Evolutionary conservation across 2,329 filamentous ascomycete species (phyloP).

Genomic region (Clonostachys byssicola): DNA sequence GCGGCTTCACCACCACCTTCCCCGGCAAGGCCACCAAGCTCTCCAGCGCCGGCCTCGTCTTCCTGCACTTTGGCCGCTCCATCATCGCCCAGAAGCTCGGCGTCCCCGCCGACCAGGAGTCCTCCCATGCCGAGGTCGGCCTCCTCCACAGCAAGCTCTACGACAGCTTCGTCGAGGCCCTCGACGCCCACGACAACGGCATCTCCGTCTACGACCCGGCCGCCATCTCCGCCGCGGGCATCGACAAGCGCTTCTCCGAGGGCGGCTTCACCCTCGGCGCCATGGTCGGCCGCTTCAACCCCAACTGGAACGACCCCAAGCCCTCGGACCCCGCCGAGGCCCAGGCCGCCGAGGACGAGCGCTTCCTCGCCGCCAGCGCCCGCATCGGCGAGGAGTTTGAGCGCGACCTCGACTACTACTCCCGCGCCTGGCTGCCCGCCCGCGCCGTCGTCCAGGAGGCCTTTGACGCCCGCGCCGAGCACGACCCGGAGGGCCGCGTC

Average conservation of each 20-base stretch:
- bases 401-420: constrained; percentile 71
- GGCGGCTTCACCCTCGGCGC: constrained; percentile 81
- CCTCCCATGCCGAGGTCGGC: constrained; percentile 47
- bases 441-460: constrained; percentile 73
- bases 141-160: constrained; percentile 88
- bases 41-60: constrained; percentile 89
- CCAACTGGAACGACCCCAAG: constrained; percentile 68
- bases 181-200: constrained; percentile 97
- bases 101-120: constrained; percentile 11
- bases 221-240: constrained; percentile 62
- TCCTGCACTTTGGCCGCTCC: constrained; percentile 86
- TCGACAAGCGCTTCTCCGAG: constrained; percentile 80
- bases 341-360: constrained; percentile 71
- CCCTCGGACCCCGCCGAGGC: constrained; percentile 70
- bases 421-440: constrained; percentile 85
- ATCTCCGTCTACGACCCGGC: constrained; percentile 76
- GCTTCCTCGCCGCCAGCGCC: constrained; percentile 64
- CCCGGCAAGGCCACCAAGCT: constrained; percentile 83
- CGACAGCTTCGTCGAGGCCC: constrained; percentile 87
- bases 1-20: constrained; percentile 82
- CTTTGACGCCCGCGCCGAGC: constrained; percentile 84
- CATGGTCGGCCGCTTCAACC: constrained; percentile 76
- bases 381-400: constrained; percentile 60
- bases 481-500: constrained; percentile 76
- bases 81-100: constrained; percentile 63